phyloP scores from a whole-genome alignment of 2,329 filamentous ascomycete genomes.

The Alternaria atra region DNA sequence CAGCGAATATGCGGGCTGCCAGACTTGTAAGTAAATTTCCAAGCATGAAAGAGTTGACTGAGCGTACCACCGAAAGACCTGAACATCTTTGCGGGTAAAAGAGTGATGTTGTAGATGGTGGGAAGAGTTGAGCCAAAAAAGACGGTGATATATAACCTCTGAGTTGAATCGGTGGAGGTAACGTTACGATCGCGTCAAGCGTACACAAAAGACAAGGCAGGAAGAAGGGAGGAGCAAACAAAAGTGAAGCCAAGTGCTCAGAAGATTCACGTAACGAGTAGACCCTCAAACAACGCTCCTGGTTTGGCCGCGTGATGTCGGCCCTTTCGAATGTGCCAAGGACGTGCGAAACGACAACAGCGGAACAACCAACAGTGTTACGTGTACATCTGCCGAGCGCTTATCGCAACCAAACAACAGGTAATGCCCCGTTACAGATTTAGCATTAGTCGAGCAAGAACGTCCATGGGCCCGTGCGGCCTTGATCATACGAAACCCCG shows the following conservation, averaged over 20 bases:
- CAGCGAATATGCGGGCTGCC: constrained; percentile 32
- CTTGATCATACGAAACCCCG: constrained; percentile 8
- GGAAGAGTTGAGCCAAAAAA: constrained; percentile 5
- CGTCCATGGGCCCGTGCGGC: neutral
- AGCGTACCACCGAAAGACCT: constrained; percentile 35
- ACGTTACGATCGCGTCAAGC: constrained; percentile 6
- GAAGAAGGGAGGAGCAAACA: neutral
- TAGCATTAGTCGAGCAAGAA: constrained; percentile 1
- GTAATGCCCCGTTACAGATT: constrained; percentile 2
- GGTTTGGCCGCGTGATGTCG: constrained; percentile 4
- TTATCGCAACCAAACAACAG: constrained; percentile 4
- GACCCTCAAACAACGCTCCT: constrained; percentile 6
- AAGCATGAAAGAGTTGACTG: neutral
- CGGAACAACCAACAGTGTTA: constrained; percentile 11
- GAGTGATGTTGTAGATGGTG: constrained; percentile 2
- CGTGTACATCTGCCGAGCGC: constrained; percentile 16
- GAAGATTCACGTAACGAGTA: constrained; percentile 1
- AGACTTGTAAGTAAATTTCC: constrained; percentile 9
- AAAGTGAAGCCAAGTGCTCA: neutral
- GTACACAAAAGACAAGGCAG: constrained; percentile 1
- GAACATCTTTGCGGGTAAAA: constrained; percentile 21
- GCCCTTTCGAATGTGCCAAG: constrained; percentile 15
- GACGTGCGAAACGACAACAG: constrained; percentile 15
- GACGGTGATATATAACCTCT: constrained; percentile 10
- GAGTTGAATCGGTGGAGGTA: constrained; percentile 24